Evolutionary conservation across 768 basidiomycete species (phyloP).

Genomic region (Agrocybe praecox): DNA sequence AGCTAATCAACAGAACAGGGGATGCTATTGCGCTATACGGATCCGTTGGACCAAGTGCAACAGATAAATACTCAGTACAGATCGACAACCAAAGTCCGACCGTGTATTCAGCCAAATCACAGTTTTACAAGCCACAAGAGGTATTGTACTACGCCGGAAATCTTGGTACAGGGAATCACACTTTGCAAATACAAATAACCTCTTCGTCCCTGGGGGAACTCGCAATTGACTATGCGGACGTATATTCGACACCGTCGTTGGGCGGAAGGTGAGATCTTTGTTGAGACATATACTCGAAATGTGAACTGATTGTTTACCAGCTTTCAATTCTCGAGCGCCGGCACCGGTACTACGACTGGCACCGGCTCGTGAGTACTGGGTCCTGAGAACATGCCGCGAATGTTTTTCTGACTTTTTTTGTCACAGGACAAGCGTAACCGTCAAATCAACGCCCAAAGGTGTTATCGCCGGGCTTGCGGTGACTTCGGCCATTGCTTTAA

Average conservation of each 20-base stretch:
- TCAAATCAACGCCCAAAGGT: not conserved
- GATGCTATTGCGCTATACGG: constrained; percentile 18
- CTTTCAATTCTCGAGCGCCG: not conserved
- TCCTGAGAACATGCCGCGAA: not conserved
- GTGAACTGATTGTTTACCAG: not conserved
- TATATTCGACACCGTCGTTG: constrained; percentile 18
- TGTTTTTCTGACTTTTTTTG: not conserved
- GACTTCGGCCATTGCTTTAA: not conserved
- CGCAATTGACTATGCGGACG: constrained; percentile 17
- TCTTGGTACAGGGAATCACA: constrained; percentile 15
- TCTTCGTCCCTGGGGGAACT: constrained; percentile 5
- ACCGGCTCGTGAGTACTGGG: not conserved
- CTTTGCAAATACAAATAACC: not conserved
- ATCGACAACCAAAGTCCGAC: constrained; percentile 4
- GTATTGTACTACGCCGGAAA: constrained; percentile 14
- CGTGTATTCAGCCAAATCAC: constrained; percentile 4
- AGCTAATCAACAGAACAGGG: constrained; percentile 7
- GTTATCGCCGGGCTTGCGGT: not conserved
- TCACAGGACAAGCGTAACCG: too few species aligned
- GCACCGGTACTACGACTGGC: not conserved
- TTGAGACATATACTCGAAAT: not conserved
- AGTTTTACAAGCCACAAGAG: constrained; percentile 12
- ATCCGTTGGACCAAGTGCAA: constrained; percentile 11
- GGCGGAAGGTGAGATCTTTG: constrained; percentile 6
- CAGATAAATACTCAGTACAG: constrained; percentile 8